A percentile compares a stretch with the other conserved stretches of the same genome.
Conservation (phyloP, 2,329 filamentous ascomycete genomes). For the Claviceps pazoutovae region DNA sequence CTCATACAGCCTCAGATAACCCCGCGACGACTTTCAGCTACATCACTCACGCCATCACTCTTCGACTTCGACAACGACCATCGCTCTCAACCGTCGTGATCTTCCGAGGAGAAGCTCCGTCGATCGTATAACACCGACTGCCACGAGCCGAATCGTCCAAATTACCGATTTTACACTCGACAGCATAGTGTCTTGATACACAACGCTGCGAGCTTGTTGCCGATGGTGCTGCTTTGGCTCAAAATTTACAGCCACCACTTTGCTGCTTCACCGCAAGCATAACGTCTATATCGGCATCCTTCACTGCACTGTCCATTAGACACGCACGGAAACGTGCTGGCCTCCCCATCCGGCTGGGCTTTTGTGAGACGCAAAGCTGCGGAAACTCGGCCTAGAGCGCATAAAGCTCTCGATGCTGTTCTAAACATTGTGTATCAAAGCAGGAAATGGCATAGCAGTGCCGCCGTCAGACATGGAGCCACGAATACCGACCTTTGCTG, state of each 20-base stretch:
- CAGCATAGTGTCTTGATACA: neutral
- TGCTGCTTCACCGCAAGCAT: neutral
- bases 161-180: neutral
- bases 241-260: neutral
- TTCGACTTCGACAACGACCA: neutral
- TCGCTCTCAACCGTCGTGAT: neutral
- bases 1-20: neutral
- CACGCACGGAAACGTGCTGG: neutral
- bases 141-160: neutral
- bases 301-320: neutral
- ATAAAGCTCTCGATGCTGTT: constrained; percentile 16
- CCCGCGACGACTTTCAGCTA: neutral
- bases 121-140: neutral
- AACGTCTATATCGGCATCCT: neutral
- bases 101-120: neutral
- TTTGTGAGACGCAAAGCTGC: neutral
- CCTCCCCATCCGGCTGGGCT: neutral
- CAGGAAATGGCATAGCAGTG: constrained; percentile 31
- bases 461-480: constrained; percentile 32
- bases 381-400: neutral
- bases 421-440: constrained; percentile 13
- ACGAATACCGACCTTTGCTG: constrained; percentile 12
- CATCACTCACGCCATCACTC: neutral
- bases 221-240: neutral
- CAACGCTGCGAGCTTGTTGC: neutral